Evolutionary conservation across 2,329 filamentous ascomycete species (phyloP).

Genomic region (Penicillium frequentans): DNA sequence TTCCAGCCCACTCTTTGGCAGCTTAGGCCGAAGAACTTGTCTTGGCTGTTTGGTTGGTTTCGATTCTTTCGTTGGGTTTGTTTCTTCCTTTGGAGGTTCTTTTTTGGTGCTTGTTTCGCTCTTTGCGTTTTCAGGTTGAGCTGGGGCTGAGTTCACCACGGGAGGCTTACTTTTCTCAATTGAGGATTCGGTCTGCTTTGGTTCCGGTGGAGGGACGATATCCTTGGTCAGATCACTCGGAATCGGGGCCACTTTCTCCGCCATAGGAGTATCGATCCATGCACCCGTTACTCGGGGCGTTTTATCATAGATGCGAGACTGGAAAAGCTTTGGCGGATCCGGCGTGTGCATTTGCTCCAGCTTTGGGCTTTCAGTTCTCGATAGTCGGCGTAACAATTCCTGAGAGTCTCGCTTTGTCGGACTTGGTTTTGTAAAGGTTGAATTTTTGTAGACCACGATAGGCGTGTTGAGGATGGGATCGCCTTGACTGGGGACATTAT

Average conservation of each 20-base stretch:
- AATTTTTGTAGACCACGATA: constrained; percentile 37
- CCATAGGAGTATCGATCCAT: constrained; percentile 49
- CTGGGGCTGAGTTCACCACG: neutral
- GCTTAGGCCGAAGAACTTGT: constrained; percentile 35
- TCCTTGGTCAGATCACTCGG: constrained; percentile 28
- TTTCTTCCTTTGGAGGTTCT: neutral
- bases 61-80: neutral
- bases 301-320: constrained; percentile 39
- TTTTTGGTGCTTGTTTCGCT: neutral
- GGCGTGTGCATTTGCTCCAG: constrained; percentile 34
- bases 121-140: neutral
- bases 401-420: constrained; percentile 37
- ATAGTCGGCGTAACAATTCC: constrained; percentile 44
- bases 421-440: constrained; percentile 30
- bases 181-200: constrained; percentile 5
- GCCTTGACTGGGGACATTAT: constrained; percentile 19
- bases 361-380: constrained; percentile 39
- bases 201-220: constrained; percentile 18
- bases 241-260: constrained; percentile 32
- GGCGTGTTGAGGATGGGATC: constrained; percentile 41
- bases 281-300: constrained; percentile 48
- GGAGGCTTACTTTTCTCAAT: constrained; percentile 8
- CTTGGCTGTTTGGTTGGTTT: constrained; percentile 17
- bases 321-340: constrained; percentile 30
- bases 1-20: constrained; percentile 45